Evolutionary conservation across 169 alveolate species (phyloP).

Genomic region (Babesia caballi): DNA sequence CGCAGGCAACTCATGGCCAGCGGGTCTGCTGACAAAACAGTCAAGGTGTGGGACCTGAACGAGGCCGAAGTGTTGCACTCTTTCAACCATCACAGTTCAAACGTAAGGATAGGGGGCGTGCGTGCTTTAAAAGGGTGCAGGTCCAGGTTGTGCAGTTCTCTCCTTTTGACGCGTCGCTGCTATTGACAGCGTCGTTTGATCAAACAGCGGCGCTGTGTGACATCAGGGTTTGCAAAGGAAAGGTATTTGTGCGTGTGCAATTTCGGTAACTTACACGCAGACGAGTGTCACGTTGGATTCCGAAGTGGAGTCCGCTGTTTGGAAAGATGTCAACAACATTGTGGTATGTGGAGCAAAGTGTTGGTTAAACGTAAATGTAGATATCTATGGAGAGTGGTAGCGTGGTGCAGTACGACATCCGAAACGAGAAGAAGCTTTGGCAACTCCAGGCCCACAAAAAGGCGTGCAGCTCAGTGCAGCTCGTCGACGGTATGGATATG

Average conservation of each 20-base stretch:
- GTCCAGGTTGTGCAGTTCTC: constrained; percentile 61
- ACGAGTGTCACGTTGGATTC: neutral
- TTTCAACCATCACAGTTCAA: constrained; percentile 41
- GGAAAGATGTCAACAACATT: constrained; percentile 13
- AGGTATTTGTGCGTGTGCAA: neutral
- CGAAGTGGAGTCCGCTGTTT: constrained; percentile 50
- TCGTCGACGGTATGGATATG: neutral
- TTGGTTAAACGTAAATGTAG: neutral
- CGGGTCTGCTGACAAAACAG: constrained; percentile 46
- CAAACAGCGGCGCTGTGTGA: constrained; percentile 41
- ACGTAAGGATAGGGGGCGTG: constrained; percentile 1
- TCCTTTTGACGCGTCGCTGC: constrained; percentile 20
- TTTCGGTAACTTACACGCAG: neutral
- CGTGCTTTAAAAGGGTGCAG: neutral
- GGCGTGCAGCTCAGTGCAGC: constrained; percentile 30
- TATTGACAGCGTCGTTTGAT: constrained; percentile 59
- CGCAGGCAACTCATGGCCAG: constrained; percentile 47
- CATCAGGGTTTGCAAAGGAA: constrained; percentile 17
- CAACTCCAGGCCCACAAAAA: constrained; percentile 43
- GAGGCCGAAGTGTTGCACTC: constrained; percentile 28
- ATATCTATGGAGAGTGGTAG: constrained; percentile 49
- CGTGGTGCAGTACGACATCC: constrained; percentile 37
- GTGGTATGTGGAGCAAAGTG: neutral
- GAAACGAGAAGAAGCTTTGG: constrained; percentile 33
- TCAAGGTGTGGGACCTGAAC: constrained; percentile 53